phyloP scores from a whole-genome alignment of 495 filamentous ascomycete genomes.

The Umbilicaria muhlenbergii region DNA sequence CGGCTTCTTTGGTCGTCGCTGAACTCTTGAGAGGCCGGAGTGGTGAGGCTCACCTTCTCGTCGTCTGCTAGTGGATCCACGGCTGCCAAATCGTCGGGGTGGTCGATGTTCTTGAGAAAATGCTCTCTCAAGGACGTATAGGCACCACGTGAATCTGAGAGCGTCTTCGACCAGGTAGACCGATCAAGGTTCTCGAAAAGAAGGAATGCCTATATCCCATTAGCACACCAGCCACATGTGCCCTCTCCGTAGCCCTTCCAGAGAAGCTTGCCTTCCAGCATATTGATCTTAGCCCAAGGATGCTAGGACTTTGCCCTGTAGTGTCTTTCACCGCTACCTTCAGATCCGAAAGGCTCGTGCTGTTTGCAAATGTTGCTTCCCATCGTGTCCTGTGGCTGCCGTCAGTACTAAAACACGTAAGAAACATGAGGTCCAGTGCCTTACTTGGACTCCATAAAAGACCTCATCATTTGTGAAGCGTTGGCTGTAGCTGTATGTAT shows the following conservation, averaged over 20 bases:
- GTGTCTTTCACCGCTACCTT: conserved; percentile 44
- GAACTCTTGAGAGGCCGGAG: conserved; percentile 2
- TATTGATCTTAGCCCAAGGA: conserved; percentile 63
- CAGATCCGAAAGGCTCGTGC: conserved; percentile 45
- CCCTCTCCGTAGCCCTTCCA: not conserved
- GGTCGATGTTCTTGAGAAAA: conserved; percentile 63
- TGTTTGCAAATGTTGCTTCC: conserved; percentile 46
- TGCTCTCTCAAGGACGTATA: conserved; percentile 59
- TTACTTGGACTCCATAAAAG: too few relatives aligned
- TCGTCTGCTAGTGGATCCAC: conserved; percentile 81
- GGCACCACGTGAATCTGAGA: conserved; percentile 52
- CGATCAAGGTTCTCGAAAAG: conserved; percentile 56
- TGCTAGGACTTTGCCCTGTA: conserved; percentile 42
- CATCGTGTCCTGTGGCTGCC: conserved; percentile 29
- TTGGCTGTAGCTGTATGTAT: too few relatives aligned
- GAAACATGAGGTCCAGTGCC: too few relatives aligned
- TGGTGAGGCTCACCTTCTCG: conserved; percentile 43
- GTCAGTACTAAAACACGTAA: too few relatives aligned
- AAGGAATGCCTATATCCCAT: conserved; percentile 49
- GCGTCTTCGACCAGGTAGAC: conserved; percentile 48
- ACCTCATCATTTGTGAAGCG: too few relatives aligned
- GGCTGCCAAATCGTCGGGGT: conserved; percentile 60
- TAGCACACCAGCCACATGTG: conserved; percentile 7
- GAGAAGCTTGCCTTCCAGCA: conserved; percentile 70
- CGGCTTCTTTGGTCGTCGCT: conserved; percentile 5